A percentile compares a stretch with the other conserved stretches of the same genome.
These are phyloP conservation scores for Irineochytrium annulatum DNA, from an alignment of 192 early-diverging fungal species.

Conservation along the genomic window DNA sequence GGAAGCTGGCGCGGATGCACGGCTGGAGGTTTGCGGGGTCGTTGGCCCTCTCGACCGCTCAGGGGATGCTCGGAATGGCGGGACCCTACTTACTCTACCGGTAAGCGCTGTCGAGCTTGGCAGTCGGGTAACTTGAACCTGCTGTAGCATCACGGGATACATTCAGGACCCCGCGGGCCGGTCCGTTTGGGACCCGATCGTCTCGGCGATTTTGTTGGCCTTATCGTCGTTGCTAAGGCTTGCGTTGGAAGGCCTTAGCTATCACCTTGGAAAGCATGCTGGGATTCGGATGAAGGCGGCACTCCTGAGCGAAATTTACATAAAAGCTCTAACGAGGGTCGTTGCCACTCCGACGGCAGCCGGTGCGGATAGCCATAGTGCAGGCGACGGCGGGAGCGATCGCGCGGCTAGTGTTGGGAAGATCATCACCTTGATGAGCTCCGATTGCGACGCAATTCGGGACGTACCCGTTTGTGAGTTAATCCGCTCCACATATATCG, in stretches of 20 bases:
- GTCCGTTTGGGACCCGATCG: not conserved
- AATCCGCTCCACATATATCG: too few species aligned
- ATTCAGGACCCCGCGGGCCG: not conserved
- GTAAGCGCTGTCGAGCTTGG: too few species aligned
- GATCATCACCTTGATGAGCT: constrained; percentile 32
- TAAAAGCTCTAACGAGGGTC: constrained; percentile 30
- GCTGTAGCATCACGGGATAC: constrained; percentile 4
- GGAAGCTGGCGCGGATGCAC: too few species aligned
- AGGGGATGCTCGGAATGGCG: constrained; percentile 10
- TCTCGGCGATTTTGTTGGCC: not conserved
- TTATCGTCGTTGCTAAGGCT: constrained; percentile 10
- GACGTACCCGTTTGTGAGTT: too few species aligned
- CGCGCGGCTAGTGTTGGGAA: constrained; percentile 23
- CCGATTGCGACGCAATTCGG: constrained; percentile 20
- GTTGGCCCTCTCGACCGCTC: not conserved
- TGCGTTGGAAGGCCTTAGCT: constrained; percentile 31
- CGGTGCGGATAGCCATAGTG: not conserved
- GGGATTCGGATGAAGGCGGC: constrained; percentile 28
- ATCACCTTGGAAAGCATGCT: constrained; percentile 28
- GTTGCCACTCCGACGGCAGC: not conserved
- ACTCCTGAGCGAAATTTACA: constrained; percentile 37
- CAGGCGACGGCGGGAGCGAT: constrained; percentile 15
- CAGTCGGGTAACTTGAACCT: too few species aligned
- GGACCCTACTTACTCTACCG: constrained; percentile 43
- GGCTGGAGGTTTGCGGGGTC: not conserved